Evolutionary conservation across 805 yeast species (phyloP), one percentile per base, ranked within the genome.

Genomic region (Candida awuae): DNA sequence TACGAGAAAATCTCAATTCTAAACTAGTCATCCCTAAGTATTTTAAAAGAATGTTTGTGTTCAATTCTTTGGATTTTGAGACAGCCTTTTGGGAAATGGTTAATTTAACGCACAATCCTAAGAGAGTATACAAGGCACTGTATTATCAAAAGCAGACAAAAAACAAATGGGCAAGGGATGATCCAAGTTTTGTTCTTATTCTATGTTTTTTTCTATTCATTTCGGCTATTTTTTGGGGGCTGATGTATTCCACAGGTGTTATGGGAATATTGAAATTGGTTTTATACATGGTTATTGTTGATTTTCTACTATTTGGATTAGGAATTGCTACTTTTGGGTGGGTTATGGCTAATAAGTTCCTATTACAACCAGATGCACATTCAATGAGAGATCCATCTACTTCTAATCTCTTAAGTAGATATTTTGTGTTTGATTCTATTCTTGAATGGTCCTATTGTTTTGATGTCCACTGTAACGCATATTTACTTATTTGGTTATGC

Each of bases 361-460:
- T 84, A 48, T 17, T 54, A 23, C 51, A 46, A 23, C 42, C 49
- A 6, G 51, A 46, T 25, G 39, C 44, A 2, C 31, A 39, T 8
- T 14, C 25, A 10, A n/a, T 27, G 16, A 32, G 17, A 15, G 23
- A 33, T 10, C n/a, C 35, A 8, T 16, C 30, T 8, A 27, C 14
- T 16, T 28, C 19, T 12, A 54, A 52, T 46, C 41, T 51, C 19
- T 38, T 63, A 29, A 58, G 59, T 21, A 58, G 54, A 33, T 22
- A 48, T 2, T 32, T 66, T 52, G 55, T 67, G 54, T 48, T 42
- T 8, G 50, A 54, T 25, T 54, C 62, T n/a, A 62, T 67, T 29
- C 63, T 85, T 38, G 96, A 88, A 56, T 88, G 96, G 96, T 87
- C 90, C 1, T 87, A 85, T 56, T 86, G 96, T 63, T 88, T 88